A percentile compares a stretch with the other conserved stretches of the same genome.
Evolutionary conservation across 768 basidiomycete genomes (phyloP).

Genomic region (Leccinum variicolor): DNA sequence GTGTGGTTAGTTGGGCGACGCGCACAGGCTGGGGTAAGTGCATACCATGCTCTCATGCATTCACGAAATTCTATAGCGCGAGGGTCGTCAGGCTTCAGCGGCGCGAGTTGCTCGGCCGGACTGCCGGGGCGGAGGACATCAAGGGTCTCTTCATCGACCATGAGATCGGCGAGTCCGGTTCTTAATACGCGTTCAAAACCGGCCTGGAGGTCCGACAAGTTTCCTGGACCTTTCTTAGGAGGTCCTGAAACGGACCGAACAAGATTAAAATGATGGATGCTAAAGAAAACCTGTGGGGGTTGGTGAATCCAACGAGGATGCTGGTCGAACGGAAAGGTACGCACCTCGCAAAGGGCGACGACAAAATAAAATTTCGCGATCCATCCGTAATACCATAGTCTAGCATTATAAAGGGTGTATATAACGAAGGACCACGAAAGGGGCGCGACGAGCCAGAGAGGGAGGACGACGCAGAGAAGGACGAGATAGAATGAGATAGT

Average conservation of each 20-base stretch:
- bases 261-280: constrained; percentile 58
- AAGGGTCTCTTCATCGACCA: constrained; percentile 54
- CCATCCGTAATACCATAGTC: constrained; percentile 41
- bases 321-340: constrained; percentile 4
- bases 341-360: constrained; percentile 59
- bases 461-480: constrained; percentile 52
- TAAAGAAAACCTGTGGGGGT: constrained; percentile 59
- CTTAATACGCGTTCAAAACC: constrained; percentile 63
- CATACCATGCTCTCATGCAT: constrained; percentile 54
- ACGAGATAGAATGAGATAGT: constrained; percentile 55
- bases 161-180: constrained; percentile 56
- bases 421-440: constrained; percentile 62
- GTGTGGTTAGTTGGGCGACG: background rate
- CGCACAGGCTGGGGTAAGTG: background rate
- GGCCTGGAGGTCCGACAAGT: constrained; percentile 52
- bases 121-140: constrained; percentile 51
- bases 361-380: constrained; percentile 39
- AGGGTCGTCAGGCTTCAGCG: constrained; percentile 60
- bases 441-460: constrained; percentile 62
- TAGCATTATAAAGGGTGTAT: constrained; percentile 43
- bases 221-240: constrained; percentile 42
- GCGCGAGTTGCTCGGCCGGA: constrained; percentile 55
- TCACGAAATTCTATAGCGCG: constrained; percentile 73
- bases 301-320: background rate
- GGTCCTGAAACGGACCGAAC: constrained; percentile 45